phyloP scores from a whole-genome alignment of 495 filamentous ascomycete species.

The Viridothelium virens region DNA sequence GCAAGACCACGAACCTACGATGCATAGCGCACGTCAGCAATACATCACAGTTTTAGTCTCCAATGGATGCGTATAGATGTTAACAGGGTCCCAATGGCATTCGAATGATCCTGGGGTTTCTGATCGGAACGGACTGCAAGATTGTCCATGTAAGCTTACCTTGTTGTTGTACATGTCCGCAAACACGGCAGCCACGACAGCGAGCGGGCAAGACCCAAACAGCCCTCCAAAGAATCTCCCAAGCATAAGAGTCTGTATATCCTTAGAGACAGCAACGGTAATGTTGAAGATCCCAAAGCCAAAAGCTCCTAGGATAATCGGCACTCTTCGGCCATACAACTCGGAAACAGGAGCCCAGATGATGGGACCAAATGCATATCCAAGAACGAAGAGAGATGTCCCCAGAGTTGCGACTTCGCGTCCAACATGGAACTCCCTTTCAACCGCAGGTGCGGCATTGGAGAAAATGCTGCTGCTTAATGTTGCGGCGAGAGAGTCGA shows the following conservation, averaged over 20 bases:
- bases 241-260: constrained; percentile 44
- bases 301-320: constrained; percentile 27
- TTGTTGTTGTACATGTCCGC: constrained; percentile 46
- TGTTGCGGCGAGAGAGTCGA: constrained; percentile 30
- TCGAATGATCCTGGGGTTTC: background rate
- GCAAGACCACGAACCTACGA: constrained; percentile 19
- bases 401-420: constrained; percentile 28
- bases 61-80: too few species aligned
- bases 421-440: constrained; percentile 22
- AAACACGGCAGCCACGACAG: constrained; percentile 45
- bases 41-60: background rate
- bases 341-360: constrained; percentile 25
- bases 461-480: constrained; percentile 32
- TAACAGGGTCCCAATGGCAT: too few species aligned
- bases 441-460: constrained; percentile 19
- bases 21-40: background rate
- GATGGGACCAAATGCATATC: constrained; percentile 32
- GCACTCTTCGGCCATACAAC: constrained; percentile 30
- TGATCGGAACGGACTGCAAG: background rate
- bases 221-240: constrained; percentile 46
- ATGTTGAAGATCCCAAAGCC: constrained; percentile 31
- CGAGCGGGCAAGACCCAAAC: constrained; percentile 45
- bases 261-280: constrained; percentile 29
- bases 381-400: constrained; percentile 31
- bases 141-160: background rate